phyloP scores from a whole-genome alignment of 2,329 filamentous ascomycete genomes.

The Curvularia lunata region DNA sequence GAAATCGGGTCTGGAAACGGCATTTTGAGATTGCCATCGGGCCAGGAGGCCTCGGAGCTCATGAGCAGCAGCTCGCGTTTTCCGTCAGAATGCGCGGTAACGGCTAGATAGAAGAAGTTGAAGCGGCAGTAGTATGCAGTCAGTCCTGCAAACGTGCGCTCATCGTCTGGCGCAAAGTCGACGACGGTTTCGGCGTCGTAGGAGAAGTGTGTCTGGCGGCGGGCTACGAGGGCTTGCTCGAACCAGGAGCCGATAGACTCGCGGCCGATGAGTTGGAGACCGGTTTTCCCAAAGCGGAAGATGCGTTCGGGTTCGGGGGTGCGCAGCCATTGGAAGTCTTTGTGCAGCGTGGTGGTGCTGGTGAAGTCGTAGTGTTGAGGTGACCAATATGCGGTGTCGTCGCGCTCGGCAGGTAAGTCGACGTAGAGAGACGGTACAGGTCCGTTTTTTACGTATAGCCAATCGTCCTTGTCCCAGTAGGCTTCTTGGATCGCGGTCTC shows the following conservation, averaged over 20 bases:
- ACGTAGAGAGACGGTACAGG: conserved; percentile 53
- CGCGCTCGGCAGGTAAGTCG: conserved; percentile 36
- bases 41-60: conserved; percentile 64
- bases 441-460: conserved; percentile 67
- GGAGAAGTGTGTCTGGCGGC: conserved; percentile 65
- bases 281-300: conserved; percentile 53
- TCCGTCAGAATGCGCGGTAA: conserved; percentile 63
- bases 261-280: conserved; percentile 61
- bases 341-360: conserved; percentile 54
- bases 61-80: conserved; percentile 64
- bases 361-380: conserved; percentile 57
- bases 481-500: conserved; percentile 61
- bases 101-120: conserved; percentile 69
- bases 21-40: conserved; percentile 56
- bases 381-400: conserved; percentile 48
- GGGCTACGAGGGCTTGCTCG: conserved; percentile 61
- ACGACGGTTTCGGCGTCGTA: conserved; percentile 65
- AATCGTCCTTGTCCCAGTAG: conserved; percentile 65
- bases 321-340: conserved; percentile 64
- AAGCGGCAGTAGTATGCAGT: conserved; percentile 68
- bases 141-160: conserved; percentile 66
- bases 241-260: conserved; percentile 58
- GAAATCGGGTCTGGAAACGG: conserved; percentile 54
- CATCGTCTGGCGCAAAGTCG: conserved; percentile 62
- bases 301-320: conserved; percentile 58